Conservation (phyloP, 768 basidiomycete species). For the Termitomyces sp. region DNA sequence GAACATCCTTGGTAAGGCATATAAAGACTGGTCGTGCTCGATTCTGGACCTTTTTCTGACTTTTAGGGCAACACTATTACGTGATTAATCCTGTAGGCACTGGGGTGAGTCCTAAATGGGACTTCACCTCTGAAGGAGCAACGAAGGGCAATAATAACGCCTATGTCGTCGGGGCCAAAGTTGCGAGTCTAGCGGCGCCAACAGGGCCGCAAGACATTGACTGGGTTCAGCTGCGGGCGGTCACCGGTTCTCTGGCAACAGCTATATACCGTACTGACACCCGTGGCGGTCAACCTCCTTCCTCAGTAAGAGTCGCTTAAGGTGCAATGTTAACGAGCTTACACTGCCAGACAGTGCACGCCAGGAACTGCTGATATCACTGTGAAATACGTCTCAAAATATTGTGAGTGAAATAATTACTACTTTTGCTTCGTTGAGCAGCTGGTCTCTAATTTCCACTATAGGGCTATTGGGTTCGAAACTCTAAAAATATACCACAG, state of each 20-base stretch:
- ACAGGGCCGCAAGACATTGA: no score
- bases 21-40: no score
- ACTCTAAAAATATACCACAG: not conserved
- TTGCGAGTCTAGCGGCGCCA: no score
- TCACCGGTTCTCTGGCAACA: slow-evolving; percentile 45
- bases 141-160: no score
- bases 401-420: slow-evolving; percentile 32
- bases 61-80: slow-evolving; percentile 51
- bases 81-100: slow-evolving; percentile 20
- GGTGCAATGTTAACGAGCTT: not conserved
- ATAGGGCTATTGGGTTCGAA: slow-evolving; percentile 18
- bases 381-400: slow-evolving; percentile 45
- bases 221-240: no score
- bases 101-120: no score
- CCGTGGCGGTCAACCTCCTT: slow-evolving; percentile 19
- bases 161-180: no score
- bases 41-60: not conserved
- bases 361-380: slow-evolving; percentile 33
- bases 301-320: slow-evolving; percentile 23
- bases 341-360: not conserved
- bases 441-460: not conserved
- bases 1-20: slow-evolving; percentile 17
- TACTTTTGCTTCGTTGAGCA: not conserved
- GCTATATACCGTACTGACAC: slow-evolving; percentile 49
- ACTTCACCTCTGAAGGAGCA: no score